phyloP scores from a whole-genome alignment of 495 filamentous ascomycete species.

The Daldinia childiae region DNA sequence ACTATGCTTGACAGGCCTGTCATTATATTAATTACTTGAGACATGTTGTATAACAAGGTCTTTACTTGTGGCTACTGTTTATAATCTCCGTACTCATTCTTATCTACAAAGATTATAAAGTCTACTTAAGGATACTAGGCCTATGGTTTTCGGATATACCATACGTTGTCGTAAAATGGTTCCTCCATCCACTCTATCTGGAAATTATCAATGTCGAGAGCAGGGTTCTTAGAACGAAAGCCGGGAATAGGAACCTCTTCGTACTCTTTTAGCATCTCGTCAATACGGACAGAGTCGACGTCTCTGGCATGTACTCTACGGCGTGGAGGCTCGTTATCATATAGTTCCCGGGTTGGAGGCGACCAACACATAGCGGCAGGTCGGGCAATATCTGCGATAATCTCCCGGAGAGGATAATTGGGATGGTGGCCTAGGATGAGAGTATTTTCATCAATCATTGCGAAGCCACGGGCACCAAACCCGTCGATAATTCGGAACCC shows the following conservation, averaged over 20 bases:
- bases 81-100: too few species aligned
- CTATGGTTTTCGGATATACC: conserved; percentile 10
- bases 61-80: too few species aligned
- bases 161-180: background rate
- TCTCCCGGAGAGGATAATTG: conserved; percentile 38
- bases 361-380: conserved; percentile 46
- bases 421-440: conserved; percentile 35
- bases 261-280: conserved; percentile 9
- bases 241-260: background rate
- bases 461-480: conserved; percentile 30
- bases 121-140: too few species aligned
- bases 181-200: background rate
- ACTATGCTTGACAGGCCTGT: too few species aligned
- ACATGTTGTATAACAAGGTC: too few species aligned
- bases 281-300: background rate
- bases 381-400: conserved; percentile 44
- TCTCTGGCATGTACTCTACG: background rate
- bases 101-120: too few species aligned
- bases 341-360: background rate
- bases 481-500: background rate
- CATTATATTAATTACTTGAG: too few species aligned
- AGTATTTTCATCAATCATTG: conserved; percentile 38
- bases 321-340: background rate
- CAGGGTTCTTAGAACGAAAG: background rate
- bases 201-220: too few species aligned